Conservation (phyloP, 2,329 filamentous ascomycete species). For the Elsinoe australis region DNA sequence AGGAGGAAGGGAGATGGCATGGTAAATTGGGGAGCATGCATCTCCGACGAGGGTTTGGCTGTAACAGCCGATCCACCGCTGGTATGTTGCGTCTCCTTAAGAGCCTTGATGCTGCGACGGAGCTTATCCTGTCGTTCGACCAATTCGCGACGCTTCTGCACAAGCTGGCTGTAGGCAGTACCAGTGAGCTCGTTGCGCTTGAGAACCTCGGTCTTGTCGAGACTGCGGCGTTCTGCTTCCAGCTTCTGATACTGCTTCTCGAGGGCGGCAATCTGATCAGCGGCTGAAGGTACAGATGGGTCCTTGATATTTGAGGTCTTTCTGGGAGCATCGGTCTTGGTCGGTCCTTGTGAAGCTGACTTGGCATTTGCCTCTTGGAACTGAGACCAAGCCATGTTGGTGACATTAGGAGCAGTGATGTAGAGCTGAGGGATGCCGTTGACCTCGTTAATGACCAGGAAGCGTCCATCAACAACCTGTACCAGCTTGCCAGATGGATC, state of each 20-base stretch:
- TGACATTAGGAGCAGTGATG: slow-evolving; percentile 33
- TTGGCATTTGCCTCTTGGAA: slow-evolving; percentile 8
- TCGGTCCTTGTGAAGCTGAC: slow-evolving; percentile 1
- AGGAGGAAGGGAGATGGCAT: slow-evolving; percentile 13
- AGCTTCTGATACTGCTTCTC: slow-evolving; percentile 33
- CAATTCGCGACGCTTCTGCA: slow-evolving; percentile 30
- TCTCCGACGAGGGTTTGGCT: slow-evolving; percentile 1
- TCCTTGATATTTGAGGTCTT: slow-evolving; percentile 16
- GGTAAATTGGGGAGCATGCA: slow-evolving; percentile 5
- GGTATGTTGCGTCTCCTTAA: slow-evolving; percentile 23
- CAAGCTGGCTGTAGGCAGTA: slow-evolving; percentile 27
- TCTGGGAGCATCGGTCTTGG: slow-evolving; percentile 5
- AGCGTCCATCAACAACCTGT: slow-evolving; percentile 33
- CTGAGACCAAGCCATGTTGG: slow-evolving; percentile 20
- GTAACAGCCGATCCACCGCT: background rate
- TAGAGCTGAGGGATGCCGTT: slow-evolving; percentile 31
- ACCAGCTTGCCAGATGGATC: slow-evolving; percentile 31
- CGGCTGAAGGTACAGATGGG: slow-evolving; percentile 24
- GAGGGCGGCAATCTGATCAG: slow-evolving; percentile 29
- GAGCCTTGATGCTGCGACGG: slow-evolving; percentile 30
- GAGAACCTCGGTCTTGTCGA: slow-evolving; percentile 34
- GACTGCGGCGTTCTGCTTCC: slow-evolving; percentile 30
- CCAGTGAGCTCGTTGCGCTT: slow-evolving; percentile 29
- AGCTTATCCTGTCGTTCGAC: slow-evolving; percentile 30
- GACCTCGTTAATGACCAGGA: slow-evolving; percentile 29